Evolutionary conservation across 192 early-diverging fungal genomes (phyloP).

Genomic region (Backusella australiensis): DNA sequence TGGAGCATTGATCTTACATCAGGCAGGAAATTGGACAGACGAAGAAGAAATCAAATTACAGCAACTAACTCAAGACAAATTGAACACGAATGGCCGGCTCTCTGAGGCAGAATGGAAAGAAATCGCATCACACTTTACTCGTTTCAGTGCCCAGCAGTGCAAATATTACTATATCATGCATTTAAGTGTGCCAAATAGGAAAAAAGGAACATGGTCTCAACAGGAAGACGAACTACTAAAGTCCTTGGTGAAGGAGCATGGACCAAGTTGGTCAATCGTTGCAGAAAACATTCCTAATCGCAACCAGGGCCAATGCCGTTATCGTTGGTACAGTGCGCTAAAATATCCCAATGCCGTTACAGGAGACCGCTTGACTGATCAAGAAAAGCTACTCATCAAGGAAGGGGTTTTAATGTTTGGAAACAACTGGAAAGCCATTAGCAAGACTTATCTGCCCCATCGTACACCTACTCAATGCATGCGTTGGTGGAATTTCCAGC

Average conservation of each 20-base stretch:
- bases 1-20: background rate
- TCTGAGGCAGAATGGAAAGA: background rate
- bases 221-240: conserved; percentile 8
- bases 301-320: background rate
- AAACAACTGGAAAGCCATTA: conserved; percentile 26
- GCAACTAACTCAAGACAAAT: background rate
- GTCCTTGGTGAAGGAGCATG: background rate
- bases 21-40: background rate
- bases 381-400: conserved; percentile 19
- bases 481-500: conserved; percentile 25
- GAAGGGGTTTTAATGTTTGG: conserved; percentile 38
- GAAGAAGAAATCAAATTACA: background rate
- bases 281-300: background rate
- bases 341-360: background rate
- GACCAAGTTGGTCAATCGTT: background rate
- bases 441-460: conserved; percentile 19
- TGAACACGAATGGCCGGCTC: background rate
- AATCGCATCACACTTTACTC: background rate
- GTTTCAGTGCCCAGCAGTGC: background rate
- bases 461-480: conserved; percentile 20
- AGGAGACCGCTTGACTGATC: background rate
- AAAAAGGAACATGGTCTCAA: background rate
- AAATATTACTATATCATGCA: background rate
- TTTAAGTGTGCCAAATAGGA: background rate
- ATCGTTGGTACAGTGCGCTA: conserved; percentile 6